phyloP scores from a whole-genome alignment of 805 yeast species.

The Kuraishia hungarica region DNA sequence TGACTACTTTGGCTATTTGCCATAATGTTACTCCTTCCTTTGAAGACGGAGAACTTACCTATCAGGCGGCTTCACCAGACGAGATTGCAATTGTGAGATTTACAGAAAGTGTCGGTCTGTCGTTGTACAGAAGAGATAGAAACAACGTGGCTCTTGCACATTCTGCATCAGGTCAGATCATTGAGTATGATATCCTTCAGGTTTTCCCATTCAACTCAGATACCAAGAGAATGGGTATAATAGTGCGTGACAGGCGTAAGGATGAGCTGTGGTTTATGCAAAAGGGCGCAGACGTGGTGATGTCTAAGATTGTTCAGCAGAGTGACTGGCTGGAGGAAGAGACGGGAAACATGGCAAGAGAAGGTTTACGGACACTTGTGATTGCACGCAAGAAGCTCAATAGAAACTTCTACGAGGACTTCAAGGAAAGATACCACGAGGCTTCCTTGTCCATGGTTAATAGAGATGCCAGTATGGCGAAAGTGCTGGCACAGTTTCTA shows the following conservation, averaged over 20 bases:
- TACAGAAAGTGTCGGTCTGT: conserved; percentile 79
- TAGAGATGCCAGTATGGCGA: conserved; percentile 69
- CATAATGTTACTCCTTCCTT: conserved; percentile 95
- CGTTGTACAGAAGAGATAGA: conserved; percentile 77
- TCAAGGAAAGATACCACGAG: conserved; percentile 52
- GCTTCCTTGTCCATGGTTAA: conserved; percentile 75
- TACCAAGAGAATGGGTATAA: conserved; percentile 92
- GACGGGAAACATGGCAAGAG: conserved; percentile 96
- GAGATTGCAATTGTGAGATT: conserved; percentile 95
- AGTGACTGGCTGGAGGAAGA: conserved; percentile 98
- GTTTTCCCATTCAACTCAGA: conserved; percentile 94
- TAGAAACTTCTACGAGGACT: conserved; percentile 46
- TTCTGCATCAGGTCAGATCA: conserved; percentile 38
- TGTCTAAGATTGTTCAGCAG: conserved; percentile 71
- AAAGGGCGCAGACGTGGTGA: conserved; percentile 96
- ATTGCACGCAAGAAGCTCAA: conserved; percentile 77
- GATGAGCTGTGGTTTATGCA: conserved; percentile 78
- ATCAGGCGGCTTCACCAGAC: conserved; percentile 98
- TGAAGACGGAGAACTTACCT: conserved; percentile 66
- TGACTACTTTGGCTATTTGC: conserved; percentile 82
- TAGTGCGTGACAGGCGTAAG: conserved; percentile 52
- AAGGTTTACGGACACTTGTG: conserved; percentile 91
- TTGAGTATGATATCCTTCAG: conserved; percentile 63
- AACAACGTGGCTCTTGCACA: conserved; percentile 62
- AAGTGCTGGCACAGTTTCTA: conserved; percentile 55